Evolutionary conservation across 495 filamentous ascomycete genomes (phyloP), one percentile per base, ranked within the genome.

Genomic region (Alectoria sarmentosa): DNA sequence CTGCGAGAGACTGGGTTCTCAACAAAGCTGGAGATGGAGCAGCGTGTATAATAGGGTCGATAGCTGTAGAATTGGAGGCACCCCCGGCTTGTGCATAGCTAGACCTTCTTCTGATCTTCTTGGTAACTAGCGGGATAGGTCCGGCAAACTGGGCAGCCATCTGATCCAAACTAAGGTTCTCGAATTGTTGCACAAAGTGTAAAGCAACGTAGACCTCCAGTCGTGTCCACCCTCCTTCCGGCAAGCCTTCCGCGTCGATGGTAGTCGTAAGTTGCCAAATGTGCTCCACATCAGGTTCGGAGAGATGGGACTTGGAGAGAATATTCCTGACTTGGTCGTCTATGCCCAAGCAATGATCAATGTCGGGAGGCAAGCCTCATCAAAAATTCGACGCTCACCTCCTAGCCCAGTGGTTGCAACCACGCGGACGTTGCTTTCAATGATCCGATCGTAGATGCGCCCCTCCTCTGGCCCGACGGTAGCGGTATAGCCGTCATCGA

Each of bases 161-260:
- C 58, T 68, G 44, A 52, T 60, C 52, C 10, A 62, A 36, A 11
- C 32, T 36, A 15, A 68, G 48, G 23, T 58, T 17, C 46, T 38
- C 66, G 42, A 32, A 14, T 42, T 17, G 32, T n/a, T 65, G 66
- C 44, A 30, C 37, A 48, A 55, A 58, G 30, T 62, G 58, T 23
- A 68, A 58, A 32, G 59, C 66, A 57, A 68, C 62, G 36, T 65
- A 68, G 34, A 68, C 52, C 52, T 68, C 66, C 34, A 68, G 38
- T 10, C 30, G 36, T 37, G 66, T 57, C 66, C 66, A 68, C 38
- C 41, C 30, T 15, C 38, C 58, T 49, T 62, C 34, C 21, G 37
- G 42, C 34, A 64, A 34, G 34, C 15, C 39, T 34, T 65, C n/a
- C 1, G 15, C 37, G 21, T 65, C 66, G 37, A 62, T 34, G 30